Percentiles rank a stretch among this genome's conserved stretches.
Evolutionary conservation across 306 rosid genomes (phyloP).

Genomic region (Begonia masoniana): DNA sequence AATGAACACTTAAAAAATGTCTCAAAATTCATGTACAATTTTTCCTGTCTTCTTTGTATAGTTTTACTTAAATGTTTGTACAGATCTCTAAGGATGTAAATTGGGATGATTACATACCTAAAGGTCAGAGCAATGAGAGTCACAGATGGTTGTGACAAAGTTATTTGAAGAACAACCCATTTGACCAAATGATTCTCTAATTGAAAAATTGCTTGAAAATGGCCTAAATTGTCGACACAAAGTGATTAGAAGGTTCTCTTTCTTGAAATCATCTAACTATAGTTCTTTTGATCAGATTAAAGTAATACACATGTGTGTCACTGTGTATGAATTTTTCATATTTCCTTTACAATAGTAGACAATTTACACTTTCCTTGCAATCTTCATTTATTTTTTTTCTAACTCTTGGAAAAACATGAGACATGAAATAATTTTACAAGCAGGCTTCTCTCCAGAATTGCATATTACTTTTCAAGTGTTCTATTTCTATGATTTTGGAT

Average conservation of each 20-base stretch:
- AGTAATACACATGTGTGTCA: too few species aligned
- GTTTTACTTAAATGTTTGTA: slow-evolving; percentile 43
- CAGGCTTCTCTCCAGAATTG: too few species aligned
- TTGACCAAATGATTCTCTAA: slow-evolving; percentile 64
- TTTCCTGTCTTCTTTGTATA: background rate
- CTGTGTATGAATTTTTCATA: too few species aligned
- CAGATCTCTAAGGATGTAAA: slow-evolving; percentile 83
- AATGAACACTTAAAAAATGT: background rate
- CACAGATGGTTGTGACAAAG: slow-evolving; percentile 55
- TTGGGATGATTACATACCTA: slow-evolving; percentile 73
- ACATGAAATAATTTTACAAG: slow-evolving; percentile 12
- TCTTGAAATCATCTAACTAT: background rate
- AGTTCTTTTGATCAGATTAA: too few species aligned
- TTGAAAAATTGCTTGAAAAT: slow-evolving; percentile 46
- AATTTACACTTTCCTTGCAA: background rate
- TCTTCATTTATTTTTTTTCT: too few species aligned
- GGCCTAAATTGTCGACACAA: slow-evolving; percentile 45
- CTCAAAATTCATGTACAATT: too few species aligned
- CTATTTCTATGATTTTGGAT: slow-evolving; percentile 91
- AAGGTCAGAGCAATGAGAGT: slow-evolving; percentile 72
- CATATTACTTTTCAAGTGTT: slow-evolving; percentile 82
- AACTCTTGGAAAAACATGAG: too few species aligned
- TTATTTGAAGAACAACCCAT: slow-evolving; percentile 82
- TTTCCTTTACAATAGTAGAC: too few species aligned
- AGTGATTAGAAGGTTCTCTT: slow-evolving; percentile 61